A percentile compares a stretch with the other conserved stretches of the same genome.
These are phyloP conservation scores for Nepenthes mirabilis DNA, from an alignment of 148 eudicot species.

Conservation along the genomic window DNA sequence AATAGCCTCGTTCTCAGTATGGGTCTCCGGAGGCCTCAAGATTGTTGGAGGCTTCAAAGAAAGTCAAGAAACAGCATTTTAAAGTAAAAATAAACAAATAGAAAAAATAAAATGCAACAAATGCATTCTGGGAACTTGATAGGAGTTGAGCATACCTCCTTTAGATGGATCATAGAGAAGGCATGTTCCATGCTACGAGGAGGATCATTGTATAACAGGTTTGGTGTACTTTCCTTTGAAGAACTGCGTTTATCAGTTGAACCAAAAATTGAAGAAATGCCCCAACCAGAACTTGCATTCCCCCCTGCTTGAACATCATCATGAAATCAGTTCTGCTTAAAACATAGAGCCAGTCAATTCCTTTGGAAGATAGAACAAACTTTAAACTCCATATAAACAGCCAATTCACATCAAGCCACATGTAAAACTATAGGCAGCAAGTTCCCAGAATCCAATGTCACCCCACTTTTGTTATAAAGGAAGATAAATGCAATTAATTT, in stretches of 20 bases:
- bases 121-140: too few relatives aligned
- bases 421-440: too few relatives aligned
- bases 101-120: not conserved
- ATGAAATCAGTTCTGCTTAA: not conserved
- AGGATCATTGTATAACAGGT: conserved; percentile 47
- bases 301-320: conserved; percentile 30
- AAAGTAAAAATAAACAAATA: not conserved
- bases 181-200: conserved; percentile 47
- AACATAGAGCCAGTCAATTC: not conserved
- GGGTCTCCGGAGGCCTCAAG: conserved; percentile 81
- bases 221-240: conserved; percentile 34
- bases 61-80: not conserved
- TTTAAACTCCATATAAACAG: too few relatives aligned
- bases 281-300: conserved; percentile 51
- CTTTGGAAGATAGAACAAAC: not conserved
- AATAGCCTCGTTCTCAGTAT: conserved; percentile 66
- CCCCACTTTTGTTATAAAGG: not conserved
- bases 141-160: conserved; percentile 44
- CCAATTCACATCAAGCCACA: too few relatives aligned
- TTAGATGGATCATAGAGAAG: conserved; percentile 70
- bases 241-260: conserved; percentile 43
- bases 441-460: not conserved
- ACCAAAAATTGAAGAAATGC: conserved; percentile 79
- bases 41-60: conserved; percentile 70
- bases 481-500: too few relatives aligned